A percentile compares a stretch with the other conserved stretches of the same genome.
phyloP scores from a whole-genome alignment of 306 rosid genomes.

The Cicer arietinum region DNA sequence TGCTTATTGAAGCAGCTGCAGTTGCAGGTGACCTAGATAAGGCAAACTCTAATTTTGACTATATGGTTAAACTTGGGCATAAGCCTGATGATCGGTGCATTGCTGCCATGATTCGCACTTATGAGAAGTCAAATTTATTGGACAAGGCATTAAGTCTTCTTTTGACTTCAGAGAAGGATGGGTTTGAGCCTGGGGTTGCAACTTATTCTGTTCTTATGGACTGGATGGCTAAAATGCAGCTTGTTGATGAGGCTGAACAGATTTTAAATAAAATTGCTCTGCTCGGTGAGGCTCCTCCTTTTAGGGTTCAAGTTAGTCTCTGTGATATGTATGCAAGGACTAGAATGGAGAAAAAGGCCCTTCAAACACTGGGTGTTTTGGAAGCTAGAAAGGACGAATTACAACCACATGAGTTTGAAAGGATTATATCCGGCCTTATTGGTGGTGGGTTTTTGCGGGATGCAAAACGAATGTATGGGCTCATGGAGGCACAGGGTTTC shows the following conservation, averaged over 20 bases:
- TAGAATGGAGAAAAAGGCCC: slow-evolving; percentile 78
- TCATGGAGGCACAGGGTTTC: slow-evolving; percentile 79
- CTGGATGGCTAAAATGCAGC: slow-evolving; percentile 81
- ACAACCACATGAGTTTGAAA: slow-evolving; percentile 61
- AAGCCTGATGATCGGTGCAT: slow-evolving; percentile 81
- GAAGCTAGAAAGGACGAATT: slow-evolving; percentile 75
- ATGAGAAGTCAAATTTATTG: slow-evolving; percentile 63
- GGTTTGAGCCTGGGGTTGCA: slow-evolving; percentile 82
- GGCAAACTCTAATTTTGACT: slow-evolving; percentile 73
- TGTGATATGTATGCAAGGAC: slow-evolving; percentile 80
- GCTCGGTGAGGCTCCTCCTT: slow-evolving; percentile 79
- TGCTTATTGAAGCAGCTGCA: slow-evolving; percentile 70
- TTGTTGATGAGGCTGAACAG: slow-evolving; percentile 83
- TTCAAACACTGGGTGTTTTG: slow-evolving; percentile 73
- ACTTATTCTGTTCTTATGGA: slow-evolving; percentile 84
- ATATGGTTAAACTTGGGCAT: slow-evolving; percentile 63
- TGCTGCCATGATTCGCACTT: slow-evolving; percentile 83
- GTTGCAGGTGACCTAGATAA: slow-evolving; percentile 53
- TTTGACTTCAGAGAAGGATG: slow-evolving; percentile 69
- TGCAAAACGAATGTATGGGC: slow-evolving; percentile 56
- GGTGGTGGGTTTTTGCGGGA: slow-evolving; percentile 71
- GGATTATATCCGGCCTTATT: slow-evolving; percentile 59
- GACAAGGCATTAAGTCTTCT: slow-evolving; percentile 77
- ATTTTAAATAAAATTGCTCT: slow-evolving; percentile 66
- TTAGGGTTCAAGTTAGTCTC: slow-evolving; percentile 75